Evolutionary conservation across 2,329 filamentous ascomycete genomes (phyloP), one percentile per base, ranked within the genome.

Genomic region (Elsinoe necatrix): DNA sequence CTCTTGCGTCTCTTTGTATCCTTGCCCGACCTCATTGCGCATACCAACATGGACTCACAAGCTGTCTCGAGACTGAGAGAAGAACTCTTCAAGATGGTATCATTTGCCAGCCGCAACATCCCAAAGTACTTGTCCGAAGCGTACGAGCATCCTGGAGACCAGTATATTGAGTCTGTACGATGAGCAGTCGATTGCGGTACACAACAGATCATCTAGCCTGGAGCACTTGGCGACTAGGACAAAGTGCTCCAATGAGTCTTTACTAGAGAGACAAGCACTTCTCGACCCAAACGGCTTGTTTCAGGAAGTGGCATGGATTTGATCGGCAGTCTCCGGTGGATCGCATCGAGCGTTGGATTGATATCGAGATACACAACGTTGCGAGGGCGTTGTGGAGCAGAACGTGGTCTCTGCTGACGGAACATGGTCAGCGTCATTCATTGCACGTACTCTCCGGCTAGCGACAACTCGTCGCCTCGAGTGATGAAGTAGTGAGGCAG

Each of bases 11-110:
- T 98, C 18, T 84, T 98, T 39, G 89, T 62, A 1, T 86, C 87
- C 1, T 83, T 97, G 64, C 92, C 93, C 0, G 93, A 98, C 68
- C 83, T 97, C 39, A 84, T 97, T 60, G 91, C 91, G 3, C 93
- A 98, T 70, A 98, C 93, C 54, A 97, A 97, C 73, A 95, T 98
- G 90, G 93, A 97, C 67, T 79, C 86, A 55, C 90, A 95, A 69
- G 91, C 90, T 1, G 89, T 95, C 41, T 87, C 85, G 60, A 86
- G 90, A 47, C 81, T 97, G 23, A 85, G 90, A 11, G 89, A 96
- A 65, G 93, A 98, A 69, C 79, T 98, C 14, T 80, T 82, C 63
- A 92, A 90, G 71, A 85, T 98, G 71, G 89, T 86, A 9, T 79
- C 82, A 55, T 98, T 91, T 89, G 77, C 98, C 56, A 81, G 85